Evolutionary conservation across 306 rosid genomes (phyloP).

Genomic region (Quercus berberidifolia): DNA sequence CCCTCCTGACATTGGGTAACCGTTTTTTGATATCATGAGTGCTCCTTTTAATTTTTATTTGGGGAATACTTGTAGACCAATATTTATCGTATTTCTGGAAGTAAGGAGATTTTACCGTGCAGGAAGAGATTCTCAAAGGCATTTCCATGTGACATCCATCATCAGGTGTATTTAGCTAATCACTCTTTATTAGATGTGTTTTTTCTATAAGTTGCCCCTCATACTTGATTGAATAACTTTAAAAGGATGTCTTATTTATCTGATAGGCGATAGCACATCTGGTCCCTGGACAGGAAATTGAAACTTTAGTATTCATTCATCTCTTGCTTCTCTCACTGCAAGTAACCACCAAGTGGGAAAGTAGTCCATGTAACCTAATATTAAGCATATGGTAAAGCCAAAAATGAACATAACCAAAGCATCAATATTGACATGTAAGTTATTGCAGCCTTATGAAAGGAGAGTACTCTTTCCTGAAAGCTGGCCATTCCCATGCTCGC

Average conservation of each 20-base stretch:
- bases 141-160: background rate
- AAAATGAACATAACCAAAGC: too few species aligned
- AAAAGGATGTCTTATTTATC: background rate
- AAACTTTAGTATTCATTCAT: background rate
- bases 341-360: background rate
- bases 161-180: background rate
- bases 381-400: too few species aligned
- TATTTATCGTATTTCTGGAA: background rate
- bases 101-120: background rate
- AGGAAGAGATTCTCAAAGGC: background rate
- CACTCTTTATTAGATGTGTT: background rate
- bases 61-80: background rate
- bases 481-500: background rate
- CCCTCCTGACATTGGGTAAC: background rate
- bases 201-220: background rate
- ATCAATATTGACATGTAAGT: too few species aligned
- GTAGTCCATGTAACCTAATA: too few species aligned
- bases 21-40: background rate
- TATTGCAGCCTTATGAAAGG: too few species aligned
- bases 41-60: background rate
- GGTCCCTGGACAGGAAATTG: background rate
- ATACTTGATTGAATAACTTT: background rate
- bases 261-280: background rate
- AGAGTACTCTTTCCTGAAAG: background rate
- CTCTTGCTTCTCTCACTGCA: background rate